Base-by-base conservation (phyloP, 2,329 filamentous ascomycete genomes). In the Aspergillus fijiensis region DNA sequence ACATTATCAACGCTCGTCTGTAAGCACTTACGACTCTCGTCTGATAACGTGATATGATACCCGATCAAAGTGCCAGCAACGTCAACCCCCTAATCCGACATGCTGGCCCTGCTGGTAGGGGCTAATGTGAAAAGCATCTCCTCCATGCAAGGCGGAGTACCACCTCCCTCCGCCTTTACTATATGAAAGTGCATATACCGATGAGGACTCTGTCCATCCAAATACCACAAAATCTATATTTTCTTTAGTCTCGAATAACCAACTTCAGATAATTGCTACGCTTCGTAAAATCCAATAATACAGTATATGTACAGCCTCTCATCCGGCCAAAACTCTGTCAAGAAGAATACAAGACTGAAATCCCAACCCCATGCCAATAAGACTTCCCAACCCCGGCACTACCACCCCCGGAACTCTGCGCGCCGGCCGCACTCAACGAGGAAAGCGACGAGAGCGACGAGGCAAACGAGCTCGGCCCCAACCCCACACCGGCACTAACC, bases 401-500 rank as follows among this genome's bases (percentile, higher is more conserved):
- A 49, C 70, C 68, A 49, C 63, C 64, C 51, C 39, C 39, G 5
- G 14, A 45, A 19, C 65, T 64, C 53, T 70, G 69, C 45, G 66
- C 63, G 35, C 67, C 67, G 25, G 65, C 62, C 19, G 64, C 61
- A 27, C 64, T 63, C 25, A 68, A 64, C 19, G 70, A 64, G 27
- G 61, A 63, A 23, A 64, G 65, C 51, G 70, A 68, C 11, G 69
- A 19, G 12, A 45, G 66, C 23, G 71, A 66, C 42, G 67, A 58
- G 5, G 74, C 73, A 54, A 74, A 76, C 31, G 74, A 74, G 21
- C 72, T 71, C 11, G 79, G 82, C 72, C 96, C 92, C 58, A 99
- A 86, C 54, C 87, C 91, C 59, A 92, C 91, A 10, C 95, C 95
- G 48, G 96, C 82, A 68, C 92, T 96, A 74, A 98, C 96, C 59